These are phyloP conservation scores for Leccinum olivaceoglutinosum DNA, from an alignment of 1,284 basidiomycete species.

Conservation along the genomic window DNA sequence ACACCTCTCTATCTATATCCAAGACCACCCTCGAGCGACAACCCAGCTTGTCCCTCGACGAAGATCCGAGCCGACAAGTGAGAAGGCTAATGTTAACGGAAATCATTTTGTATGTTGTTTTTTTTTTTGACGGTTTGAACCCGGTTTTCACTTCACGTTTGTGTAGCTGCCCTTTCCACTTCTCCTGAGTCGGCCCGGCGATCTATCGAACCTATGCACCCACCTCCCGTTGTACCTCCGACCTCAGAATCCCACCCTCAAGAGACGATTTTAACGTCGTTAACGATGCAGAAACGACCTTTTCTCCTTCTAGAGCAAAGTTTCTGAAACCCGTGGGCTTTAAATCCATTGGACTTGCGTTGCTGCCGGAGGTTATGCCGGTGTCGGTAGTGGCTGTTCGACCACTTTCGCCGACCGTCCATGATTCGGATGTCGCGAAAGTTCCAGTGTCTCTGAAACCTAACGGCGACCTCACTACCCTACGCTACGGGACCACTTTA, in stretches of 20 bases:
- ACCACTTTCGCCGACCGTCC: conserved; percentile 16
- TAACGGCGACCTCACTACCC: conserved; percentile 21
- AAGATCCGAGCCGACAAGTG: conserved; percentile 22
- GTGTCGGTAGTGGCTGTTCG: conserved; percentile 6
- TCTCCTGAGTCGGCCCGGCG: conserved; percentile 20
- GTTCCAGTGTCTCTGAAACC: conserved; percentile 21
- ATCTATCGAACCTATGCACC: conserved; percentile 29
- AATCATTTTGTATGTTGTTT: conserved; percentile 28
- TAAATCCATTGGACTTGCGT: conserved; percentile 48
- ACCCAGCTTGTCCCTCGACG: conserved; percentile 15
- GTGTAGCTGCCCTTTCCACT: conserved; percentile 14
- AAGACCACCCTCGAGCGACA: conserved; percentile 28
- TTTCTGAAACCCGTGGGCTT: conserved; percentile 46
- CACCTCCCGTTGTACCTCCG: conserved; percentile 24
- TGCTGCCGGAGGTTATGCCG: conserved; percentile 10
- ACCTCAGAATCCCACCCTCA: conserved; percentile 13
- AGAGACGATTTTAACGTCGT: conserved; percentile 12
- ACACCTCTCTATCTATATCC: conserved; percentile 32
- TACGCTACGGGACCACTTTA: conserved; percentile 62
- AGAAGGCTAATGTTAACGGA: conserved; percentile 31
- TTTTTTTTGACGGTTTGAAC: background rate
- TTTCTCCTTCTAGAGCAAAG: conserved; percentile 20
- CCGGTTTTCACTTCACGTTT: conserved; percentile 11
- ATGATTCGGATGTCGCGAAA: conserved; percentile 16
- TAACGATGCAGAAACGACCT: conserved; percentile 16